phyloP scores from a whole-genome alignment of 768 basidiomycete genomes.

The Mycena vitilis region DNA sequence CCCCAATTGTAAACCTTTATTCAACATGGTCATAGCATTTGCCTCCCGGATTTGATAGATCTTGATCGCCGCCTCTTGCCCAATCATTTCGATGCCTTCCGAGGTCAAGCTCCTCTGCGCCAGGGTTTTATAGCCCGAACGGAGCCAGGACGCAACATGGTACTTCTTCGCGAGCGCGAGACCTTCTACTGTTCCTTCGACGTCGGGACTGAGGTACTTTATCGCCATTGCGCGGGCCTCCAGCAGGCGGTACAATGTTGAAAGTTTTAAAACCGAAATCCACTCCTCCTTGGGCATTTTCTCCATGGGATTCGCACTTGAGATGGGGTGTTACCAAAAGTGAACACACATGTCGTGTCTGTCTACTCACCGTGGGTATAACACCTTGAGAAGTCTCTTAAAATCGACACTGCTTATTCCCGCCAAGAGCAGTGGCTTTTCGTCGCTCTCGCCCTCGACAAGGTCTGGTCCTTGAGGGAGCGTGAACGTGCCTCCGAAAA shows the following conservation, averaged over 20 bases:
- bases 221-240: slow-evolving; percentile 42
- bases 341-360: too few relatives aligned
- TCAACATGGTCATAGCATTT: too few relatives aligned
- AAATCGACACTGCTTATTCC: slow-evolving; percentile 43
- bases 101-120: slow-evolving; percentile 36
- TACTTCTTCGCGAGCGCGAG: slow-evolving; percentile 45
- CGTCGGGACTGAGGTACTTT: slow-evolving; percentile 26
- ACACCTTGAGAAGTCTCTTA: slow-evolving; percentile 38
- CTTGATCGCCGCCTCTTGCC: slow-evolving; percentile 17
- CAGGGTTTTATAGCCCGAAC: slow-evolving; percentile 43
- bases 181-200: slow-evolving; percentile 36
- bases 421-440: slow-evolving; percentile 43
- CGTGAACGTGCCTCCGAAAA: slow-evolving; percentile 49
- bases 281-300: slow-evolving; percentile 39
- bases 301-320: too few relatives aligned
- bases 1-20: too few relatives aligned
- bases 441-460: slow-evolving; percentile 44
- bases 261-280: slow-evolving; percentile 45
- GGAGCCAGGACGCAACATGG: slow-evolving; percentile 49
- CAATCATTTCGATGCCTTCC: slow-evolving; percentile 31
- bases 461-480: slow-evolving; percentile 40
- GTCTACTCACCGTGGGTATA: slow-evolving; percentile 41
- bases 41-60: slow-evolving; percentile 26
- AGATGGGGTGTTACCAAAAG: too few relatives aligned
- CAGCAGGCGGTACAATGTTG: slow-evolving; percentile 46